Conservation (phyloP, 2,329 filamentous ascomycete genomes). For the Aspergillus terreus region DNA sequence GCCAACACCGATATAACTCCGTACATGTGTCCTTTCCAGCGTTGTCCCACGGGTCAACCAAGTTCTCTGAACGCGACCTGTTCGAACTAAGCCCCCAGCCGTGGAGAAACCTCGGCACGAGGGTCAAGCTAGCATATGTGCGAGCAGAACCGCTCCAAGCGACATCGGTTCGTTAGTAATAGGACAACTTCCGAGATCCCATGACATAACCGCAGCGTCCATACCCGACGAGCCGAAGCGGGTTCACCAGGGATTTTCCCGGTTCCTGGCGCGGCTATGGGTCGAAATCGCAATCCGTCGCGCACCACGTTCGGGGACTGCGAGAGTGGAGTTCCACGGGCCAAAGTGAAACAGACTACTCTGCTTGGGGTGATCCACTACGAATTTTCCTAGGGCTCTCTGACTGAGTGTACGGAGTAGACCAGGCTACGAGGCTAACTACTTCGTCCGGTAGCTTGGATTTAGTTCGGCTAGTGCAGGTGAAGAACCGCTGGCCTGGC, state of each 20-base stretch:
- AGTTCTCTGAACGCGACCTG: no score
- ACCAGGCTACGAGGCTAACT: neutral
- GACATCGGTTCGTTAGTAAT: neutral
- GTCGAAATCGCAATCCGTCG: neutral
- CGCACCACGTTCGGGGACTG: neutral
- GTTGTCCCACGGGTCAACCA: no score
- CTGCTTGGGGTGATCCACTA: neutral
- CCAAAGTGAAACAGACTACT: neutral
- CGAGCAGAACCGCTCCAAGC: neutral
- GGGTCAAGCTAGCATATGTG: neutral
- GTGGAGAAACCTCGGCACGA: neutral
- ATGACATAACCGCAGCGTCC: constrained; percentile 4
- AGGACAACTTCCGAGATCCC: neutral
- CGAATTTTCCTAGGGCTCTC: neutral
- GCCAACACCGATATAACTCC: no score
- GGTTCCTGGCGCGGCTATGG: constrained; percentile 5
- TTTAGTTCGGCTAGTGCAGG: neutral
- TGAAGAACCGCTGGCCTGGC: neutral
- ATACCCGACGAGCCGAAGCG: neutral
- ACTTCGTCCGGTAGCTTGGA: neutral
- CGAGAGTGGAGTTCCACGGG: neutral
- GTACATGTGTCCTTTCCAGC: no score
- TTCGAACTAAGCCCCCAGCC: neutral
- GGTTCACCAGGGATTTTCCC: neutral
- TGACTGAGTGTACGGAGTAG: neutral